Conservation (phyloP, 108 stramenopile genomes). For the Pseudonitzschia multiseries region DNA sequence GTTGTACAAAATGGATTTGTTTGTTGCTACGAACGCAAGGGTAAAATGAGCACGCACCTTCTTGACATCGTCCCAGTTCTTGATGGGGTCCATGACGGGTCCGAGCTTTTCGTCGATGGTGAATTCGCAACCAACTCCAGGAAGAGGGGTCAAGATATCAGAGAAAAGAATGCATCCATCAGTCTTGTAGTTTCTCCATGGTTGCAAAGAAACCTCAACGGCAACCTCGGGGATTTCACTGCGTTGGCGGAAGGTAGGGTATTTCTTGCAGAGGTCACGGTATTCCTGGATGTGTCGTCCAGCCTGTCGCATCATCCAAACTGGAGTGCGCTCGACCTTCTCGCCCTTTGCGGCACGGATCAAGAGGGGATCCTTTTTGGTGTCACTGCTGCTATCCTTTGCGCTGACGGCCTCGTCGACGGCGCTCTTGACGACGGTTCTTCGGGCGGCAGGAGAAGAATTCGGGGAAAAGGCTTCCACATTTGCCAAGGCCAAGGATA, state of each 20-base stretch:
- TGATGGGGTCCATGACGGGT: conserved; percentile 80
- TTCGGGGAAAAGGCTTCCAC: conserved; percentile 30
- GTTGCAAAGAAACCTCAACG: conserved; percentile 96
- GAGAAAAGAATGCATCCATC: conserved; percentile 98
- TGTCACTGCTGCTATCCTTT: not conserved
- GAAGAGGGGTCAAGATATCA: conserved; percentile 97
- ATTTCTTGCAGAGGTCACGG: conserved; percentile 94
- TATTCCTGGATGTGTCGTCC: conserved; percentile 97
- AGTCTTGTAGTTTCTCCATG: conserved; percentile 92
- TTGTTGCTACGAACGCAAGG: too few relatives aligned
- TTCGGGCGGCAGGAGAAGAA: conserved; percentile 6
- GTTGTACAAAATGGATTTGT: too few relatives aligned
- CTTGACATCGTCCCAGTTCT: conserved; percentile 69
- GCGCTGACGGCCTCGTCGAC: conserved; percentile 34
- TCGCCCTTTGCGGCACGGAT: conserved; percentile 97
- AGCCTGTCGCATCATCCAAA: conserved; percentile 99
- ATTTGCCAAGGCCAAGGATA: conserved; percentile 8
- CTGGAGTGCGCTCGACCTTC: conserved; percentile 92
- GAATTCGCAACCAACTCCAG: conserved; percentile 97
- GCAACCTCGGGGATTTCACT: conserved; percentile 97
- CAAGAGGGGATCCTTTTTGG: conserved; percentile 70
- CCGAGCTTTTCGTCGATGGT: conserved; percentile 90
- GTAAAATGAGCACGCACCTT: conserved; percentile 41
- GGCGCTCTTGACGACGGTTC: conserved; percentile 31
- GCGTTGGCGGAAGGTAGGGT: conserved; percentile 93